Conservation (phyloP, 2,329 filamentous ascomycete genomes). For the Triangularia verruculosa region DNA sequence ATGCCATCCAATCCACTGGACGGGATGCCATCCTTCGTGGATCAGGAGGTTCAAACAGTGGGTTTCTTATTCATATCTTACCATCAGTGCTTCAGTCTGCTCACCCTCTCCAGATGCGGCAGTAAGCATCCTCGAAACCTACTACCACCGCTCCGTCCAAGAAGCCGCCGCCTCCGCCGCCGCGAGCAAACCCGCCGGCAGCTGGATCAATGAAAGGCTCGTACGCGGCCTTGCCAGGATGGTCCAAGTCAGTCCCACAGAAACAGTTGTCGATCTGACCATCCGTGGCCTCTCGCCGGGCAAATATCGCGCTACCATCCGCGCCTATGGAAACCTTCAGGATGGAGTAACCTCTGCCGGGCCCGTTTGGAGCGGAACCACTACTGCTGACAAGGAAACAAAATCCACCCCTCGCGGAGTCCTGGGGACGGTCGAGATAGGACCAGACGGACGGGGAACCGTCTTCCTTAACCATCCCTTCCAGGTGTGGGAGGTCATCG, state of each 20-base stretch:
- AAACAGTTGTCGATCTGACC: conserved; percentile 84
- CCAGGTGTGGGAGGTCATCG: conserved; percentile 94
- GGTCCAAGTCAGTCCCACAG: conserved; percentile 78
- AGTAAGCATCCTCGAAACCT: conserved; percentile 93
- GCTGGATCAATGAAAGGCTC: conserved; percentile 42
- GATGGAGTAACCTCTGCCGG: conserved; percentile 80
- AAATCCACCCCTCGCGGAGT: conserved; percentile 50
- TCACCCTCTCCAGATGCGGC: conserved; percentile 59
- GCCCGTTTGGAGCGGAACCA: conserved; percentile 65
- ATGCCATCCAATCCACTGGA: conserved; percentile 83
- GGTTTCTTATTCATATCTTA: conserved; percentile 34
- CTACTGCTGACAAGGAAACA: conserved; percentile 32
- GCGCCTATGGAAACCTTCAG: conserved; percentile 83
- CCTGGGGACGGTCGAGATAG: conserved; percentile 74
- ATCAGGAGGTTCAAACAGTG: conserved; percentile 80
- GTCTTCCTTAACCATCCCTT: conserved; percentile 79
- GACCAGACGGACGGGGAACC: conserved; percentile 69
- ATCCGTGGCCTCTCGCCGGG: conserved; percentile 79
- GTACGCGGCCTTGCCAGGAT: conserved; percentile 88
- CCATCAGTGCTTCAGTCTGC: background rate
- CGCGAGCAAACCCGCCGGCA: conserved; percentile 27
- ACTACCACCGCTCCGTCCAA: conserved; percentile 45
- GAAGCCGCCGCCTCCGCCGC: conserved; percentile 37
- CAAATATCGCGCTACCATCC: conserved; percentile 77
- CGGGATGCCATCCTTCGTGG: conserved; percentile 92